Percentiles rank a stretch among this genome's conserved stretches.
These are phyloP conservation scores for Garcia nutans DNA, from an alignment of 345 rosid genomes.

Conservation along the genomic window DNA sequence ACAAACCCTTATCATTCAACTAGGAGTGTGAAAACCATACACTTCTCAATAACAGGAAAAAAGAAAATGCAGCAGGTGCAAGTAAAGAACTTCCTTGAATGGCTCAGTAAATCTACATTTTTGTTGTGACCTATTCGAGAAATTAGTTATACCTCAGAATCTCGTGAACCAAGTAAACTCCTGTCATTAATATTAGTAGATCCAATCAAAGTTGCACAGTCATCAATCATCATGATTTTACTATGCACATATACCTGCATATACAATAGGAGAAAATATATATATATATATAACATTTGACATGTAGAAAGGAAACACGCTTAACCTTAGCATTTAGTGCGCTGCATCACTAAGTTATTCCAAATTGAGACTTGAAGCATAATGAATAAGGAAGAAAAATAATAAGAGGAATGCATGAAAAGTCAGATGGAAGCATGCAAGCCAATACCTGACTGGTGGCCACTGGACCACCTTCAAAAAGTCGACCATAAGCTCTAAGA, in stretches of 20 bases:
- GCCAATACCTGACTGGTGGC: slow-evolving; percentile 86
- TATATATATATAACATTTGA: background rate
- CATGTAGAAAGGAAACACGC: background rate
- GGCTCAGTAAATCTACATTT: too few relatives aligned
- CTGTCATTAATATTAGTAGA: slow-evolving; percentile 95
- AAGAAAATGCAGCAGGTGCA: background rate
- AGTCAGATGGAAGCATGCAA: slow-evolving; percentile 1
- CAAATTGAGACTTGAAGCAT: background rate
- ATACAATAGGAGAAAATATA: slow-evolving; percentile 14
- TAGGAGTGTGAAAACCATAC: too few relatives aligned
- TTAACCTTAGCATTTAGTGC: background rate
- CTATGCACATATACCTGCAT: slow-evolving; percentile 94
- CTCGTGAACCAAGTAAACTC: slow-evolving; percentile 97
- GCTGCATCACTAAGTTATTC: background rate
- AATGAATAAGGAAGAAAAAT: background rate
- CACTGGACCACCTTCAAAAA: slow-evolving; percentile 79
- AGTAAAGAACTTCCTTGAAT: too few relatives aligned
- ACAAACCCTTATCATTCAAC: too few relatives aligned
- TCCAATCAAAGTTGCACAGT: slow-evolving; percentile 66
- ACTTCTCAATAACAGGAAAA: background rate
- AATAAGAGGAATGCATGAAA: background rate
- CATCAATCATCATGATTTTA: slow-evolving; percentile 91
- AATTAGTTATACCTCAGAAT: slow-evolving; percentile 76
- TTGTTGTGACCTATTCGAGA: background rate
- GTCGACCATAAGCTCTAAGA: slow-evolving; percentile 81